Evolutionary conservation across 345 rosid genomes (phyloP).

Genomic region (Salix exigua): DNA sequence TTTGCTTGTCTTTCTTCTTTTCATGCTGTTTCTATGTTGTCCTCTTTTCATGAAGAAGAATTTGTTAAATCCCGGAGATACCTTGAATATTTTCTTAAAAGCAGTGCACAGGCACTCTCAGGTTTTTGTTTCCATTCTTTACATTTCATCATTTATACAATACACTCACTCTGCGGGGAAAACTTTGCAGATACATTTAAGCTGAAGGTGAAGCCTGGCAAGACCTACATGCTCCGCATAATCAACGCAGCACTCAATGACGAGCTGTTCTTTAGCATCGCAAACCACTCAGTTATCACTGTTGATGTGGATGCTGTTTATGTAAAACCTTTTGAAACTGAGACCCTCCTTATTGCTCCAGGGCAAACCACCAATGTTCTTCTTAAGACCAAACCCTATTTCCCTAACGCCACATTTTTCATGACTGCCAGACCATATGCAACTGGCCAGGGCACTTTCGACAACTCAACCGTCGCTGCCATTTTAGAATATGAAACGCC

Average conservation of each 20-base stretch:
- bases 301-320: slow-evolving; percentile 26
- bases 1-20: too few species aligned
- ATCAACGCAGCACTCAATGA: slow-evolving; percentile 30
- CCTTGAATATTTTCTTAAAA: too few species aligned
- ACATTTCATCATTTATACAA: too few species aligned
- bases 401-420: slow-evolving; percentile 21
- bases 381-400: slow-evolving; percentile 20
- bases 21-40: too few species aligned
- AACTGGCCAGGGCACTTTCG: slow-evolving; percentile 25
- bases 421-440: slow-evolving; percentile 24
- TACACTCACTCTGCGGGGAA: background rate
- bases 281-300: slow-evolving; percentile 16
- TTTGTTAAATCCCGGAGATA: accelerated
- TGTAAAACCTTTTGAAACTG: slow-evolving; percentile 18
- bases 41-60: too few species aligned
- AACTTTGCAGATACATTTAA: slow-evolving; percentile 20
- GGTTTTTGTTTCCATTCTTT: too few species aligned
- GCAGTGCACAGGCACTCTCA: too few species aligned
- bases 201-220: slow-evolving; percentile 22
- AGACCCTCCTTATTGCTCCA: slow-evolving; percentile 11
- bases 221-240: slow-evolving; percentile 22
- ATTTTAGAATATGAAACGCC: slow-evolving; percentile 18
- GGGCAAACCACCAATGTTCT: slow-evolving; percentile 28
- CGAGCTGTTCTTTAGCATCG: slow-evolving; percentile 28
- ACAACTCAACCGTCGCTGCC: slow-evolving; percentile 24